These are phyloP conservation scores for Acer negundo DNA, from an alignment of 345 rosid genomes.

Conservation along the genomic window DNA sequence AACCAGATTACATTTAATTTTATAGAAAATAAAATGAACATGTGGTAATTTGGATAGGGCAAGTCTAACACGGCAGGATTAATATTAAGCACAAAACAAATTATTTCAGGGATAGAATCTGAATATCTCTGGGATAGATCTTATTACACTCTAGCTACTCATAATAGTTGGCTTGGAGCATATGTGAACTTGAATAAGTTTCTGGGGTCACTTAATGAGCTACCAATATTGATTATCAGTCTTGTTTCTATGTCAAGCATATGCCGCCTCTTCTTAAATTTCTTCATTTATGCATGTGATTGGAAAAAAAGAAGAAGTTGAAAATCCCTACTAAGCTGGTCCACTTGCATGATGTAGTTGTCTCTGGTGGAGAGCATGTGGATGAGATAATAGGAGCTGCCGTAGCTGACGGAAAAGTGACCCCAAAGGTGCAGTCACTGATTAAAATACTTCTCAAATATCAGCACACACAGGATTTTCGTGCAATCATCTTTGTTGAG, in stretches of 20 bases:
- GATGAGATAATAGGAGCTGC: slow-evolving; percentile 95
- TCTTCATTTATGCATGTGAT: neutral
- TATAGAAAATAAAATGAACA: neutral
- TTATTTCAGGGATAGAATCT: slow-evolving; percentile 2
- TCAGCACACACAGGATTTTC: slow-evolving; percentile 91
- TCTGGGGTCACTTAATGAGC: neutral
- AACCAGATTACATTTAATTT: neutral
- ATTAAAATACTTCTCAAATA: slow-evolving; percentile 84
- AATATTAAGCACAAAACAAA: neutral
- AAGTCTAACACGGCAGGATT: neutral
- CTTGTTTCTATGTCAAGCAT: neutral
- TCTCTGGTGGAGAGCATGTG: slow-evolving; percentile 96
- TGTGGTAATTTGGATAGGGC: neutral
- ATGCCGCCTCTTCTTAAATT: neutral
- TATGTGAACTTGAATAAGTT: slow-evolving; percentile 18
- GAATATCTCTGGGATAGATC: neutral
- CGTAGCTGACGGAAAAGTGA: slow-evolving; percentile 99
- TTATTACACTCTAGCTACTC: neutral
- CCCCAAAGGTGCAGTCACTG: slow-evolving; percentile 94
- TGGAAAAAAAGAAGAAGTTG: slow-evolving; percentile 3
- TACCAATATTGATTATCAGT: slow-evolving; percentile 9
- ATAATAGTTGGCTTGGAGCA: neutral
- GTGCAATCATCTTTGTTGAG: slow-evolving; percentile 98
- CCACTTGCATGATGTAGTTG: slow-evolving; percentile 51
- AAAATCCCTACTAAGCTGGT: slow-evolving; percentile 16